phyloP scores from a whole-genome alignment of 208 protist species.

The Leishmania major region DNA sequence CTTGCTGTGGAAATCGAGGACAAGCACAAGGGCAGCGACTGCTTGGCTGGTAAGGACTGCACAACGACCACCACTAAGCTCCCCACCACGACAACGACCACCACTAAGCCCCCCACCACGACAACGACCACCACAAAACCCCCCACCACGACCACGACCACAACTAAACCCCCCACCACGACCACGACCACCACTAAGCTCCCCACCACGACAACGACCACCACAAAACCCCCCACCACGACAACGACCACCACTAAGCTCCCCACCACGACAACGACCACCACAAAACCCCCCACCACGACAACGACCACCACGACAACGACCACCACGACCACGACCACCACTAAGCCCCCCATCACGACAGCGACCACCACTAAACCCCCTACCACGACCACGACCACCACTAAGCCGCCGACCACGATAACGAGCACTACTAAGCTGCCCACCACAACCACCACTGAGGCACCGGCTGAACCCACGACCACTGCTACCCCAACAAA shows the following conservation, averaged over 20 bases:
- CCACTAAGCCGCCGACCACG: neutral
- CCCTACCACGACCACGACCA: neutral
- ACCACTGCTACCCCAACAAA: too few relatives aligned
- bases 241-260: neutral
- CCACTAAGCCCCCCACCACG: too few relatives aligned
- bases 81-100: too few relatives aligned
- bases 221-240: neutral
- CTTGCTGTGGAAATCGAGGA: too few relatives aligned
- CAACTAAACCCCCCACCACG: neutral
- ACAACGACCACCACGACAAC: neutral
- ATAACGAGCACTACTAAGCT: too few relatives aligned
- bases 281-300: neutral
- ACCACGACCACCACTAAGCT: neutral
- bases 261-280: slow-evolving; percentile 3
- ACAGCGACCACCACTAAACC: neutral
- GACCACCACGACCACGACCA: neutral
- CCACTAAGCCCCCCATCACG: neutral
- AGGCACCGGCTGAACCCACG: neutral
- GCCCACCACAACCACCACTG: neutral
- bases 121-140: too few relatives aligned
- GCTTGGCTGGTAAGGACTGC: too few relatives aligned
- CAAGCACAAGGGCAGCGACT: too few relatives aligned
- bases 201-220: slow-evolving; percentile 3
- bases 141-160: neutral
- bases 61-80: too few relatives aligned